phyloP scores from a whole-genome alignment of 495 filamentous ascomycete species.

The Patellaria atrata region DNA sequence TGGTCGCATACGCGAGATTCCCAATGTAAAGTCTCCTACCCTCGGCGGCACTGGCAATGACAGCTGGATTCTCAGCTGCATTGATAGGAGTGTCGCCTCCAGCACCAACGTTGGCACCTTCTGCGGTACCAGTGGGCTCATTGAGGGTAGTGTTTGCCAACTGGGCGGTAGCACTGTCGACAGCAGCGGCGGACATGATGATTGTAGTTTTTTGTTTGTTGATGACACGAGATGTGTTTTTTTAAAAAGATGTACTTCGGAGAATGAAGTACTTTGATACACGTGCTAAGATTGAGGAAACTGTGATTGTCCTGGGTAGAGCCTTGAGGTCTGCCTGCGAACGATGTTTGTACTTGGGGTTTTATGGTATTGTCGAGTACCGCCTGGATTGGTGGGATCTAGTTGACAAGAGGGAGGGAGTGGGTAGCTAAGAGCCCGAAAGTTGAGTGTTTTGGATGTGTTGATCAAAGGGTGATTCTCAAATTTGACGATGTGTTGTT shows the following conservation, averaged over 20 bases:
- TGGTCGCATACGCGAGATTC: constrained; percentile 99
- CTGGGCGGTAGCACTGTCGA: constrained; percentile 76
- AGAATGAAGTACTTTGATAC: constrained; percentile 14
- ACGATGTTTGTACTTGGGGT: constrained; percentile 12
- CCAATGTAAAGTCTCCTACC: constrained; percentile 98
- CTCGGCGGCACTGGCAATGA: constrained; percentile 91
- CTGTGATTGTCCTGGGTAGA: constrained; percentile 24
- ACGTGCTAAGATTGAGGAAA: constrained; percentile 25
- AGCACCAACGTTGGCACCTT: constrained; percentile 21
- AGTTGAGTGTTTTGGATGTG: constrained; percentile 12
- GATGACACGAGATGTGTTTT: constrained; percentile 24
- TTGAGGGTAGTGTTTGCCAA: constrained; percentile 57
- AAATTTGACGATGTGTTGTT: constrained; percentile 15
- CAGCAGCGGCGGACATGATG: constrained; percentile 32
- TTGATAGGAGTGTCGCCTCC: constrained; percentile 32
- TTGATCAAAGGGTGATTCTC: constrained; percentile 20
- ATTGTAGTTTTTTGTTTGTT: constrained; percentile 22
- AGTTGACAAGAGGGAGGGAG: constrained; percentile 27
- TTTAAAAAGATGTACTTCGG: constrained; percentile 13
- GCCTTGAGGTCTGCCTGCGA: constrained; percentile 22
- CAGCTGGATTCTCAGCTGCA: constrained; percentile 65
- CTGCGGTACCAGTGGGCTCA: constrained; percentile 28
- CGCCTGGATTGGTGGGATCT: constrained; percentile 21
- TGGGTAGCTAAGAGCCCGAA: constrained; percentile 33
- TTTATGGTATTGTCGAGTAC: constrained; percentile 26